Evolutionary conservation across 306 rosid genomes (phyloP).

Genomic region (Quercus wislizeni): DNA sequence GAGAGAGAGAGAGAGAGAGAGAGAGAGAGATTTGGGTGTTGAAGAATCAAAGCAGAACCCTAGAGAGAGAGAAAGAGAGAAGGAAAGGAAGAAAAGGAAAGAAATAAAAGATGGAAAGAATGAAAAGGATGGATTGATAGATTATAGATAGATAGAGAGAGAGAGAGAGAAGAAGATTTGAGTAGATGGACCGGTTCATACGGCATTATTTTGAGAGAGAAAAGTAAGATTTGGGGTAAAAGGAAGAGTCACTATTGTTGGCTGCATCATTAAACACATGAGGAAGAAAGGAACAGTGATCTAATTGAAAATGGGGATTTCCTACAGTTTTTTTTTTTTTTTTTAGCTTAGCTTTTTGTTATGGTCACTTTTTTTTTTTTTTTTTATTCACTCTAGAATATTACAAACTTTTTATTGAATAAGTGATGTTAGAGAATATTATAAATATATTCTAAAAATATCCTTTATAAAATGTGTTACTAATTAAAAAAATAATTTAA

Average conservation of each 20-base stretch:
- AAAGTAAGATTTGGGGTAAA: conserved; percentile 12
- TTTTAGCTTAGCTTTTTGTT: too few species aligned
- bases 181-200: conserved; percentile 66
- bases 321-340: background rate
- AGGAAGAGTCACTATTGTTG: background rate
- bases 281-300: conserved; percentile 15
- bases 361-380: too few species aligned
- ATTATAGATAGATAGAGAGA: too few species aligned
- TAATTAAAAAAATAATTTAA: too few species aligned
- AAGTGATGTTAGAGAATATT: too few species aligned
- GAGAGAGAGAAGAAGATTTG: conserved; percentile 13
- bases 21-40: conserved; percentile 4
- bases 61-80: conserved; percentile 29
- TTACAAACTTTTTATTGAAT: too few species aligned
- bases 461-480: too few species aligned
- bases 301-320: too few species aligned
- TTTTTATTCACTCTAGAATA: too few species aligned
- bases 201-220: conserved; percentile 58
- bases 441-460: too few species aligned
- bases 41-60: conserved; percentile 63
- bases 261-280: conserved; percentile 19
- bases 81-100: conserved; percentile 5
- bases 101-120: conserved; percentile 2
- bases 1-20: background rate
- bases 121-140: too few species aligned